These are phyloP conservation scores for Gynostemma pentaphyllum DNA, from an alignment of 306 rosid species.

Conservation along the genomic window DNA sequence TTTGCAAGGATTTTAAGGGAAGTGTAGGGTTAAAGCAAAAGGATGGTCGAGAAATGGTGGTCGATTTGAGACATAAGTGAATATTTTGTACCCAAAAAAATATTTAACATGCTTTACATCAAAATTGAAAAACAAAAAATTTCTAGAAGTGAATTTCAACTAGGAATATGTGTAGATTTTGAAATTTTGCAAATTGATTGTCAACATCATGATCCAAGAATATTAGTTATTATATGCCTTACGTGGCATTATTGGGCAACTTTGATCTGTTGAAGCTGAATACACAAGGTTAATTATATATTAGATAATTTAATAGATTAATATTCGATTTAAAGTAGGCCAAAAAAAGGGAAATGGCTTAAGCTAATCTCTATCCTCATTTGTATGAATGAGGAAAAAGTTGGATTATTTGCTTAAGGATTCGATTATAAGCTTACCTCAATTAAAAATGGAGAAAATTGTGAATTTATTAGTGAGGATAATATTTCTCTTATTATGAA, in stretches of 20 bases:
- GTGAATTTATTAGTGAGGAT: too few relatives aligned
- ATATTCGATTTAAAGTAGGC: not conserved
- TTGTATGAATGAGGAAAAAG: not conserved
- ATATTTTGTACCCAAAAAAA: not conserved
- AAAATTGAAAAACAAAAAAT: not conserved
- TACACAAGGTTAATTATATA: not conserved
- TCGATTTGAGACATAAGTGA: conserved; percentile 3
- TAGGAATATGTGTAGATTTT: not conserved
- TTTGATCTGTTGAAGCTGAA: not conserved
- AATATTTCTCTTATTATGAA: too few relatives aligned
- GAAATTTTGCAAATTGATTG: not conserved
- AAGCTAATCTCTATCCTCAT: not conserved
- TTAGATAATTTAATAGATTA: not conserved
- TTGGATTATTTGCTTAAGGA: too few relatives aligned
- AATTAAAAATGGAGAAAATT: too few relatives aligned
- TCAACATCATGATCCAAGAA: not conserved
- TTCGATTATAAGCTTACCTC: too few relatives aligned
- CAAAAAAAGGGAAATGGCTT: not conserved
- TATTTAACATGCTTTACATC: not conserved
- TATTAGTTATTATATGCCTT: not conserved
- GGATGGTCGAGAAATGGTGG: not conserved
- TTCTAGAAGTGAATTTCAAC: too few relatives aligned
- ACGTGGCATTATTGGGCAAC: not conserved
- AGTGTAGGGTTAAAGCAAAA: not conserved
- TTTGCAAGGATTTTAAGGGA: not conserved